A percentile compares a stretch with the other conserved stretches of the same genome.
Evolutionary conservation across 257 asterid species (phyloP).

Genomic region (Henckelia pumila): DNA sequence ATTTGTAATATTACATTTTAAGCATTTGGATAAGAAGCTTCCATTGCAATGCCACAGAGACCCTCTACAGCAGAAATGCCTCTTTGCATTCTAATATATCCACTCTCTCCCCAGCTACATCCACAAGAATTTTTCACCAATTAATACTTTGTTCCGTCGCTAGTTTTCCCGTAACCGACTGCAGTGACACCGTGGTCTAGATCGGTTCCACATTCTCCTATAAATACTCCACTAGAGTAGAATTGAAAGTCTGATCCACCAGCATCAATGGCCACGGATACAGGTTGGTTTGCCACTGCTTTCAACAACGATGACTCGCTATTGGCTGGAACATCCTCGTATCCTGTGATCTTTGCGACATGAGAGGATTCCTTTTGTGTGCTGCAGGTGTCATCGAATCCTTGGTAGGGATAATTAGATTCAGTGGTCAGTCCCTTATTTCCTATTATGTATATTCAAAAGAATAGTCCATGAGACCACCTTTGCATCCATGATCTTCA

Average conservation of each 20-base stretch:
- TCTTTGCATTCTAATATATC: conserved; percentile 38
- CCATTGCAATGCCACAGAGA: not conserved
- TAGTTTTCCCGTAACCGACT: conserved; percentile 33
- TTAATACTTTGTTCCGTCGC: conserved; percentile 36
- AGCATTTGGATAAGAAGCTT: not conserved
- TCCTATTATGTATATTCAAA: conserved; percentile 28
- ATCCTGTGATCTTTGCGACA: conserved; percentile 30
- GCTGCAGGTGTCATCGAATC: conserved; percentile 31
- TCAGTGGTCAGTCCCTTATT: conserved; percentile 30
- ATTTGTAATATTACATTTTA: not conserved
- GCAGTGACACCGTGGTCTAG: conserved; percentile 45
- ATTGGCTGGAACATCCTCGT: conserved; percentile 36
- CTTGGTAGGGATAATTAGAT: conserved; percentile 33
- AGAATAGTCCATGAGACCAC: conserved; percentile 30
- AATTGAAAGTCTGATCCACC: conserved; percentile 32
- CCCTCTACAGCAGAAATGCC: conserved; percentile 31
- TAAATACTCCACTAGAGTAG: conserved; percentile 37
- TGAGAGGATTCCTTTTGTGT: conserved; percentile 16
- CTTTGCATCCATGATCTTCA: conserved; percentile 36
- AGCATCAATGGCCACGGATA: conserved; percentile 37
- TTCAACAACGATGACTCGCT: conserved; percentile 28
- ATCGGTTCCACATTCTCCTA: conserved; percentile 39
- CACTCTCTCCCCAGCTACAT: conserved; percentile 37
- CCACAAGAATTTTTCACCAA: conserved; percentile 45
- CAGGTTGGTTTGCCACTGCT: conserved; percentile 33